Percentiles rank a stretch among this genome's conserved stretches.
phyloP scores from a whole-genome alignment of 306 rosid species.

The Sicyos edulis region DNA sequence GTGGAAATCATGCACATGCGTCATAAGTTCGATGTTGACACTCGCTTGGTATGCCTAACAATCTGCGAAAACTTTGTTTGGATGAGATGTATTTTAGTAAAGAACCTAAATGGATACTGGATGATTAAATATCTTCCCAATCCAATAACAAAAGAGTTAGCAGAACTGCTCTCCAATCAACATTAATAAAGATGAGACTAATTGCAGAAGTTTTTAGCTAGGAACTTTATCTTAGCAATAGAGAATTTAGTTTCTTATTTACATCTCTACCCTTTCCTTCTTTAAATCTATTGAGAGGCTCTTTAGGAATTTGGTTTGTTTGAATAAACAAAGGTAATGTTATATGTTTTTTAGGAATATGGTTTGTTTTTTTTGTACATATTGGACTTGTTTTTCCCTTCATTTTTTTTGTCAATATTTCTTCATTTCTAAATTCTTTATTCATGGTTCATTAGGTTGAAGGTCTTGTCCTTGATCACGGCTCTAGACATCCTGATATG shows the following conservation, averaged over 20 bases:
- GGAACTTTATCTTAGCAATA: neutral
- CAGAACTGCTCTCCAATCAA: neutral
- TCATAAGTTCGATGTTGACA: constrained; percentile 89
- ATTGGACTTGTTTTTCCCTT: neutral
- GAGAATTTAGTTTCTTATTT: neutral
- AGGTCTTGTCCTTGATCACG: constrained; percentile 99
- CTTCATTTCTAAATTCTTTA: neutral
- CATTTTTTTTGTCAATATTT: neutral
- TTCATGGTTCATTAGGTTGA: constrained; percentile 50
- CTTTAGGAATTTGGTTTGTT: neutral
- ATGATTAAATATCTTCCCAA: neutral
- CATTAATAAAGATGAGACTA: neutral
- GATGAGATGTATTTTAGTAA: neutral
- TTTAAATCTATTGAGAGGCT: neutral
- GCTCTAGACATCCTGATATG: constrained; percentile 99
- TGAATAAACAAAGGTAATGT: no score
- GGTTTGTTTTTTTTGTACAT: neutral
- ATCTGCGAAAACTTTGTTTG: neutral
- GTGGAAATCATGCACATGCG: constrained; percentile 99
- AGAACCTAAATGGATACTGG: neutral
- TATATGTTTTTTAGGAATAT: no score
- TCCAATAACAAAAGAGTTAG: neutral
- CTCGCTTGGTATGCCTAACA: constrained; percentile 64
- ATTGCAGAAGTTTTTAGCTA: neutral
- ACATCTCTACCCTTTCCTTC: neutral